Conservation (phyloP, 2,329 filamentous ascomycete species). For the Venturia aucupariae region DNA sequence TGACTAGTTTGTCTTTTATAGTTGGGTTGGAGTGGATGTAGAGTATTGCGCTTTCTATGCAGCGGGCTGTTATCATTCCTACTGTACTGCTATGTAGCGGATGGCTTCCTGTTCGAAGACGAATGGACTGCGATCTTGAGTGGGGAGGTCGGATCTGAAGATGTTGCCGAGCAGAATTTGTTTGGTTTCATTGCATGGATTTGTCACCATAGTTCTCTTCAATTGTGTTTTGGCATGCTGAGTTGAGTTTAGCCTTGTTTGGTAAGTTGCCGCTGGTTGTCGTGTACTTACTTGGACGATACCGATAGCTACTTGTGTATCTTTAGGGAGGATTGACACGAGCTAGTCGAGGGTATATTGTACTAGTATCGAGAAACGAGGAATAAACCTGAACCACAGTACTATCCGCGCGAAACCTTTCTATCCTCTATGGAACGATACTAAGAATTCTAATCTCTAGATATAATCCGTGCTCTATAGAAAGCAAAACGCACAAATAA, state of each 20-base stretch:
- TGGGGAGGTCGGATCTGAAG: background rate
- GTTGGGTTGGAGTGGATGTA: conserved; percentile 14
- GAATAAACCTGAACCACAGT: background rate
- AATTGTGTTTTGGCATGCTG: background rate
- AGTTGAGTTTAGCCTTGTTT: background rate
- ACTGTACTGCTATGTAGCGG: background rate
- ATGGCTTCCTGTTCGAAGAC: background rate
- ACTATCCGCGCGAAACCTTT: background rate
- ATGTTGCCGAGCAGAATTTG: background rate
- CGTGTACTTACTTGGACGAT: background rate
- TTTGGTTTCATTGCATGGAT: background rate
- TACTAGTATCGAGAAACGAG: background rate
- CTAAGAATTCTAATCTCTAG: background rate
- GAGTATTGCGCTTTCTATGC: conserved; percentile 9
- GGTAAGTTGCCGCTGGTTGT: background rate
- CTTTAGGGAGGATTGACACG: background rate
- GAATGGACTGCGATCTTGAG: background rate
- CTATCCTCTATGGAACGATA: background rate
- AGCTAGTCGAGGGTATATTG: background rate
- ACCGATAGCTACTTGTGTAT: background rate
- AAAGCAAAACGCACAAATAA: background rate
- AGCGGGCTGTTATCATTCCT: conserved; percentile 8
- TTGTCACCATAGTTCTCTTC: background rate
- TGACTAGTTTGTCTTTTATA: background rate
- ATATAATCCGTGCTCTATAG: background rate